Conservation (phyloP, 148 eudicot genomes). For the Silene conica region DNA sequence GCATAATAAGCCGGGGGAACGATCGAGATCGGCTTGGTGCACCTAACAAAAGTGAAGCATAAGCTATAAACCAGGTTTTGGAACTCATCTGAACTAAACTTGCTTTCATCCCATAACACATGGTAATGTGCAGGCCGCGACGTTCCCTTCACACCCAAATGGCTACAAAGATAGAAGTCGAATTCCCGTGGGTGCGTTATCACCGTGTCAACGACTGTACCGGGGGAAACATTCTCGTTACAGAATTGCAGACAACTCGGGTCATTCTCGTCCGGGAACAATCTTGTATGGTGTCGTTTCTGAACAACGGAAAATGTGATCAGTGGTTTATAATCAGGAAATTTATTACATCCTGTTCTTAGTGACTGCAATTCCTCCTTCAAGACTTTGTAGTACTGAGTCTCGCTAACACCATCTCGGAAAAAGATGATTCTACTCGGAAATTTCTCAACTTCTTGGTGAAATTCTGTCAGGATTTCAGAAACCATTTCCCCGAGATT, state of each 20-base stretch:
- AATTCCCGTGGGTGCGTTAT: slow-evolving; percentile 82
- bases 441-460: slow-evolving; percentile 43
- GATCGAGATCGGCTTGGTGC: slow-evolving; percentile 87
- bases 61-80: slow-evolving; percentile 77
- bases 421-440: slow-evolving; percentile 74
- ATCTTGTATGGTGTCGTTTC: slow-evolving; percentile 84
- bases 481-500: slow-evolving; percentile 69
- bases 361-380: slow-evolving; percentile 66
- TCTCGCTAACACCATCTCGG: slow-evolving; percentile 93
- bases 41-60: slow-evolving; percentile 87
- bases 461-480: slow-evolving; percentile 65
- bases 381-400: slow-evolving; percentile 81
- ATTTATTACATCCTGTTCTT: slow-evolving; percentile 42
- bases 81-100: slow-evolving; percentile 78
- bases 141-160: slow-evolving; percentile 89
- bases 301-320: slow-evolving; percentile 88
- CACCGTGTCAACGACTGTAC: slow-evolving; percentile 86
- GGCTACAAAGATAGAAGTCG: slow-evolving; percentile 88
- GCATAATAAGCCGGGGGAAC: slow-evolving; percentile 96
- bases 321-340: slow-evolving; percentile 60
- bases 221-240: slow-evolving; percentile 77
- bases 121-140: slow-evolving; percentile 87
- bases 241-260: slow-evolving; percentile 27
- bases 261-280: slow-evolving; percentile 56
- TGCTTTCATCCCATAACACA: slow-evolving; percentile 79